These are phyloP conservation scores for Setaria viridis DNA, from an alignment of 202 grass and related monocot genomes.

Conservation along the genomic window DNA sequence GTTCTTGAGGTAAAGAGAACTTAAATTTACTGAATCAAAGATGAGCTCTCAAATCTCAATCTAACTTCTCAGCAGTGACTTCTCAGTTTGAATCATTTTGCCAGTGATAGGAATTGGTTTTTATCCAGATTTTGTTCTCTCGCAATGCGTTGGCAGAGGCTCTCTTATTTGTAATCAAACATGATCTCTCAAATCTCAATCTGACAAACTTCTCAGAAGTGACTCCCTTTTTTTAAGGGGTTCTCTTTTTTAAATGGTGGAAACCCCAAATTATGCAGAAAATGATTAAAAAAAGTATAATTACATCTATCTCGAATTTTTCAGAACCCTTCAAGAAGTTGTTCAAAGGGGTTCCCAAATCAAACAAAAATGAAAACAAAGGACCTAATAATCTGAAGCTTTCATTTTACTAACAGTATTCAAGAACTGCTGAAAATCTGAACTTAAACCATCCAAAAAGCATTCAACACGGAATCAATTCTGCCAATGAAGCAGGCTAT, in stretches of 20 bases:
- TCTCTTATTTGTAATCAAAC: background rate
- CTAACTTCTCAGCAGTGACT: background rate
- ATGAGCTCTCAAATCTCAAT: background rate
- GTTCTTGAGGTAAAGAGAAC: background rate
- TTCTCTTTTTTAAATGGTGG: background rate
- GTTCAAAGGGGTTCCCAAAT: background rate
- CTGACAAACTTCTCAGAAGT: too few relatives aligned
- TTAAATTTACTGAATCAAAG: conserved; percentile 5
- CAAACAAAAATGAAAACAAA: background rate
- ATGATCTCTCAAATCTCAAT: too few relatives aligned
- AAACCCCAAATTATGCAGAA: background rate
- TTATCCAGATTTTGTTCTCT: background rate
- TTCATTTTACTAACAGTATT: background rate
- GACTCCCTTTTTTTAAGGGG: background rate
- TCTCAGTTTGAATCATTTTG: conserved; percentile 14
- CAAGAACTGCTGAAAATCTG: conserved; percentile 13
- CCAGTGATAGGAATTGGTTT: background rate
- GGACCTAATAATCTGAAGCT: background rate
- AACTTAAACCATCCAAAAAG: background rate
- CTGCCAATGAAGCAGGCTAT: conserved; percentile 2
- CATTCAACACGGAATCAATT: background rate
- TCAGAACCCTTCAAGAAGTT: background rate
- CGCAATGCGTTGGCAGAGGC: background rate
- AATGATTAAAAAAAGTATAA: background rate
- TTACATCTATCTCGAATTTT: background rate